Conservation (phyloP, 176 grass and related monocot species). For the Thinopyrum elongatum region DNA sequence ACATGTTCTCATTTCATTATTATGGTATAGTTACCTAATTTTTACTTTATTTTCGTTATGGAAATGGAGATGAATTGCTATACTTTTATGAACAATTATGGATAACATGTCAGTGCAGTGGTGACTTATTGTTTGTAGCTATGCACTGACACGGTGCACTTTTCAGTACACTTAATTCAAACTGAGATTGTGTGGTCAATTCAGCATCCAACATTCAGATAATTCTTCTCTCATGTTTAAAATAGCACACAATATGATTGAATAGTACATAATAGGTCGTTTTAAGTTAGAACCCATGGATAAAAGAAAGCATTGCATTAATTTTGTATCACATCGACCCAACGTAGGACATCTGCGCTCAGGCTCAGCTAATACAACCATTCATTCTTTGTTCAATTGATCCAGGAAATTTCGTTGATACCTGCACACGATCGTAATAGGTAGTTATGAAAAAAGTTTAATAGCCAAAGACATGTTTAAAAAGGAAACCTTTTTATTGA, state of each 20-base stretch:
- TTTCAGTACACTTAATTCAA: background rate
- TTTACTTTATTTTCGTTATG: background rate
- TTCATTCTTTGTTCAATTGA: constrained; percentile 38
- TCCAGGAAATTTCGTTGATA: constrained; percentile 37
- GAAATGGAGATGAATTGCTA: background rate
- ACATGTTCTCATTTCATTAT: background rate
- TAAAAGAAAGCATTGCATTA: constrained; percentile 1
- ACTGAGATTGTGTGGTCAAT: background rate
- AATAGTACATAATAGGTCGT: constrained; percentile 15
- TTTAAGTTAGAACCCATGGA: background rate
- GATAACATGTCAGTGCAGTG: background rate
- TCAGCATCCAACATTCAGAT: background rate
- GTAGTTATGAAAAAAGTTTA: background rate
- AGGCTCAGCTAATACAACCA: background rate
- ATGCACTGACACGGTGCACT: background rate
- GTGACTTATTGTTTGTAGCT: no score
- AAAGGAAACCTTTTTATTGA: background rate
- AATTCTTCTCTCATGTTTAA: background rate
- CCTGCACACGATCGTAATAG: constrained; percentile 24
- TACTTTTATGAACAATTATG: background rate
- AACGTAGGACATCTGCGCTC: background rate
- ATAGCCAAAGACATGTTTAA: background rate
- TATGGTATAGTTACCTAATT: background rate
- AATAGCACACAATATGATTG: constrained; percentile 13
- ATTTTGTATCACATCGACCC: background rate